Evolutionary conservation across 345 rosid genomes (phyloP), one percentile per base, ranked within the genome.

Genomic region (Toxicodendron radicans): DNA sequence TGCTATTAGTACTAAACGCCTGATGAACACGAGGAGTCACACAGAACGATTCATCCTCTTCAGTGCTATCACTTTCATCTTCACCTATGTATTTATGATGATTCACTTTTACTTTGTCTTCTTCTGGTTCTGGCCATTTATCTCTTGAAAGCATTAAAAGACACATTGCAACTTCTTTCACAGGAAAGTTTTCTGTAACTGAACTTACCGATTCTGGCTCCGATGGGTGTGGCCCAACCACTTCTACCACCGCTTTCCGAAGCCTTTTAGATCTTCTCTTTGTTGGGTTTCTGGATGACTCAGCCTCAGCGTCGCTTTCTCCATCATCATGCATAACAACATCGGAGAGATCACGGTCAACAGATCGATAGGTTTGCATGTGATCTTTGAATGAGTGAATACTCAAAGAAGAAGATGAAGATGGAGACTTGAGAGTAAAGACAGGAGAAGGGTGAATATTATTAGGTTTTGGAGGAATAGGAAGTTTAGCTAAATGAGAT

Each of bases 401-500:
- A 70, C 73, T 70, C 21, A 43, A 11, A 3, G 81, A 79, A 7
- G 77, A 81, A 18, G 85, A 73, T 13, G 80, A 63, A 1, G 74
- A 61, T 1, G 66, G 51, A 4, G 67, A 56, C 49, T 68, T 67
- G 13, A 66, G 57, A 1, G 54, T 9, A 10, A 18, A 67, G 18
- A 41, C 68, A 9, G 58, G 57, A 10, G 71, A 23, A 4, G 56
- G 64, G 41, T 35, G 7, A 35, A 35, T 35, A 6, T 35, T 35
- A 6, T 54, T 53, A 45, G 79, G 74, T 68, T 79, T 84, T 0
- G 82, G 60, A 66, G 87, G 79, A 30, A 88, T 58, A 7, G 86
- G 89, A n/a, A 79, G 81, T 70, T 81, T 86, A 4, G 80, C 84
- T 0, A 80, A 21, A 76, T 89, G 91, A 78, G 91, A 87, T 84